Evolutionary conservation across 2,329 filamentous ascomycete species (phyloP).

Genomic region (Epichloe glyceriae): DNA sequence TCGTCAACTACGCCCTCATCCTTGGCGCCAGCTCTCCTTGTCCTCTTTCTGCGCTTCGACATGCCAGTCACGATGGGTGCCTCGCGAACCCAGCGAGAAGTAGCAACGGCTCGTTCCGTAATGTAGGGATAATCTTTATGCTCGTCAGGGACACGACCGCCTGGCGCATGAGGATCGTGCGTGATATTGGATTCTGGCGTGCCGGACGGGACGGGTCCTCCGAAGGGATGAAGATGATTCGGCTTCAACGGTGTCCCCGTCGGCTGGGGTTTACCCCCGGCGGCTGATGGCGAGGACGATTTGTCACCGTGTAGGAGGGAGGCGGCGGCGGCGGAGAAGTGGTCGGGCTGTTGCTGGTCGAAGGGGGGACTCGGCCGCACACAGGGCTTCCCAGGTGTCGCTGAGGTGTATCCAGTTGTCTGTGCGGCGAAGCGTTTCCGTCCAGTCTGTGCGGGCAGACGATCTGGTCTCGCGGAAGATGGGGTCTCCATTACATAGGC

Average conservation of each 20-base stretch:
- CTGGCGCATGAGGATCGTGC: background rate
- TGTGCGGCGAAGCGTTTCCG: constrained; percentile 55
- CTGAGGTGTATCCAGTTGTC: constrained; percentile 54
- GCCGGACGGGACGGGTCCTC: background rate
- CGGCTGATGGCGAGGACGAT: constrained; percentile 26
- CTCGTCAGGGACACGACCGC: constrained; percentile 26
- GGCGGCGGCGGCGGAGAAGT: background rate
- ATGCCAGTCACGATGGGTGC: constrained; percentile 31
- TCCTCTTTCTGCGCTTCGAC: constrained; percentile 25
- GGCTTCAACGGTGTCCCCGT: constrained; percentile 8
- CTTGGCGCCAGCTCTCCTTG: constrained; percentile 7
- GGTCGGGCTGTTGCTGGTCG: background rate
- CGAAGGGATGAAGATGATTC: background rate
- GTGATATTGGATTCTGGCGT: background rate
- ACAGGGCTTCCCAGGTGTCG: constrained; percentile 58
- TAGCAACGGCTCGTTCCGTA: constrained; percentile 55
- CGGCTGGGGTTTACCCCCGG: constrained; percentile 6
- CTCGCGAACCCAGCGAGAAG: constrained; percentile 56
- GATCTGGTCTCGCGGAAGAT: constrained; percentile 63
- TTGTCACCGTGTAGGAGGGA: background rate
- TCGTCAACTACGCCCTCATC: background rate
- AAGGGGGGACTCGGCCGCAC: constrained; percentile 25
- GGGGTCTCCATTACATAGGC: constrained; percentile 67
- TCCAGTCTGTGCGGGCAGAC: constrained; percentile 67
- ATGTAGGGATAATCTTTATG: constrained; percentile 53